phyloP scores from a whole-genome alignment of 495 filamentous ascomycete species.

The Penicillium pancosmium region DNA sequence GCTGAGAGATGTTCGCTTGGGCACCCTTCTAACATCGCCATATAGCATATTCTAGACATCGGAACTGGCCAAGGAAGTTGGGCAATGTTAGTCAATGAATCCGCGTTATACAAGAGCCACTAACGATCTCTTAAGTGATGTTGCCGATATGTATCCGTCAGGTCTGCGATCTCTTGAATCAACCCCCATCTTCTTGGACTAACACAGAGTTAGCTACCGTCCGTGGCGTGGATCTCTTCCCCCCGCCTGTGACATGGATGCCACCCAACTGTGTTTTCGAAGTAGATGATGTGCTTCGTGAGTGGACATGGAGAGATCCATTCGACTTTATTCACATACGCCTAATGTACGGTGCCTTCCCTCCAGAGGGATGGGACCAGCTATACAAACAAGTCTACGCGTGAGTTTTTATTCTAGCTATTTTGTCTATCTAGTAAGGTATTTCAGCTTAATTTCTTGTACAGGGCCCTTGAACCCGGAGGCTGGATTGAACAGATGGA shows the following conservation, averaged over 20 bases:
- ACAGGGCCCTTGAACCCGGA: constrained; percentile 31
- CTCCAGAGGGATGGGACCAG: constrained; percentile 19
- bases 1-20: neutral
- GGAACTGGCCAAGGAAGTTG: constrained; percentile 17
- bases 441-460: neutral
- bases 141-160: constrained; percentile 15
- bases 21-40: neutral
- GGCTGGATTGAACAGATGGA: constrained; percentile 59
- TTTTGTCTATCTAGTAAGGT: neutral
- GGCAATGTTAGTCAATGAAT: constrained; percentile 9
- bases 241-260: constrained; percentile 6
- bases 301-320: constrained; percentile 26
- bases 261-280: constrained; percentile 31
- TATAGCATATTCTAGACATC: constrained; percentile 15
- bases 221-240: constrained; percentile 16
- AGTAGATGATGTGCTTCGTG: constrained; percentile 27
- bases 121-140: constrained; percentile 2
- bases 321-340: constrained; percentile 33
- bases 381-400: constrained; percentile 26
- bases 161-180: neutral
- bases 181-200: neutral
- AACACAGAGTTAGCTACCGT: constrained; percentile 4
- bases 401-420: neutral
- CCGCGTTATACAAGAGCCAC: neutral
- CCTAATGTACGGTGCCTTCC: constrained; percentile 17